Conservation (phyloP, 2,329 filamentous ascomycete species). For the Aspergillus sp. region DNA sequence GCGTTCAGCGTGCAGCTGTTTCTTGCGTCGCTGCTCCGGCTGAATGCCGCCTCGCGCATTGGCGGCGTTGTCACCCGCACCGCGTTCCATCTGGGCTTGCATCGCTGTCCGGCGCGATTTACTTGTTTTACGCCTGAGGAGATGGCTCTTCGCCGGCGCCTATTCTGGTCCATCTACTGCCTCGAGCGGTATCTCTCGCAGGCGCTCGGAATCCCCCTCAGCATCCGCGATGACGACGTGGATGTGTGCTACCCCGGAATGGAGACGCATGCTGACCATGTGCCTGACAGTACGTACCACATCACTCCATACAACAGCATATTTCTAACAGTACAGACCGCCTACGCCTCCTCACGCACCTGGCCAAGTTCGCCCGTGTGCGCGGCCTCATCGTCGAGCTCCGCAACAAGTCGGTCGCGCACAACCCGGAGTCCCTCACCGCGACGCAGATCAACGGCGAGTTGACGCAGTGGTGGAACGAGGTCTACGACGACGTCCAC, state of each 20-base stretch:
- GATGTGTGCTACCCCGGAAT: conserved; percentile 57
- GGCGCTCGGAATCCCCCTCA: conserved; percentile 55
- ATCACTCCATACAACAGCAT: not conserved
- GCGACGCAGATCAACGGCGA: conserved; percentile 50
- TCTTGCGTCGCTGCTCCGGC: conserved; percentile 55
- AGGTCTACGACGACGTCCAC: conserved; percentile 51
- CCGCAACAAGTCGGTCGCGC: conserved; percentile 52
- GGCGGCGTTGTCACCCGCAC: conserved; percentile 57
- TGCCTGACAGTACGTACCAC: not conserved
- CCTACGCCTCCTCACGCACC: conserved; percentile 38
- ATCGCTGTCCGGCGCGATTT: conserved; percentile 56
- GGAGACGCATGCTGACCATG: conserved; percentile 41
- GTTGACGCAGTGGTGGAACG: conserved; percentile 54
- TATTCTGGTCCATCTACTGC: conserved; percentile 60
- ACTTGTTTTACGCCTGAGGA: conserved; percentile 51
- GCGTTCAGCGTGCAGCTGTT: conserved; percentile 56
- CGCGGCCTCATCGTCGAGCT: conserved; percentile 54
- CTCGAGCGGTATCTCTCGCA: conserved; percentile 58
- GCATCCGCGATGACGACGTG: conserved; percentile 57
- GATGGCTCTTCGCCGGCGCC: conserved; percentile 48
- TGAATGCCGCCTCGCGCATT: conserved; percentile 57
- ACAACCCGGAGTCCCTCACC: conserved; percentile 44
- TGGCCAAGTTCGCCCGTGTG: conserved; percentile 51
- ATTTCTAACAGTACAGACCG: conserved; percentile 9
- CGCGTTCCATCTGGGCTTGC: conserved; percentile 58